Conservation (phyloP, 2,329 filamentous ascomycete genomes). For the Lecanicillium sp. region DNA sequence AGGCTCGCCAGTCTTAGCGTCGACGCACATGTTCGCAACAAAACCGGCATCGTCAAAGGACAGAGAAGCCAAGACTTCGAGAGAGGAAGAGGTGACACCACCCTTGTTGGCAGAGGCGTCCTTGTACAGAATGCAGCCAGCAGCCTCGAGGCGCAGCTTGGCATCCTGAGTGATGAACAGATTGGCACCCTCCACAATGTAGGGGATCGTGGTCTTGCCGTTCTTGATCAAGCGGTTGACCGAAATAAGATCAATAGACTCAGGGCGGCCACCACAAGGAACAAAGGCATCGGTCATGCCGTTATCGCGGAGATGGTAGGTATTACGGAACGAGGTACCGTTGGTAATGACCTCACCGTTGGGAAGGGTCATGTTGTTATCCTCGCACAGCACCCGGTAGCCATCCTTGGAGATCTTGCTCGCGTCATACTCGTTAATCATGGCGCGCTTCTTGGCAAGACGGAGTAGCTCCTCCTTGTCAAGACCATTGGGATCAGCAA, state of each 20-base stretch:
- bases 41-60: conserved; percentile 90
- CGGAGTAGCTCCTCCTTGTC: conserved; percentile 75
- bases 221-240: conserved; percentile 84
- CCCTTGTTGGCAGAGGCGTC: conserved; percentile 98
- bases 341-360: conserved; percentile 81
- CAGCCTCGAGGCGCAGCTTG: conserved; percentile 87
- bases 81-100: conserved; percentile 91
- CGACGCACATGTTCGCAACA: conserved; percentile 87
- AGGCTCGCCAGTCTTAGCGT: conserved; percentile 54
- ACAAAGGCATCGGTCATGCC: conserved; percentile 83
- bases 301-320: conserved; percentile 79
- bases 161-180: conserved; percentile 98
- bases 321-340: conserved; percentile 93
- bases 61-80: conserved; percentile 89
- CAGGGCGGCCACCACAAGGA: conserved; percentile 89
- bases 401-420: conserved; percentile 80
- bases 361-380: conserved; percentile 80
- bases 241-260: conserved; percentile 88
- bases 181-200: conserved; percentile 96
- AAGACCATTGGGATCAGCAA: conserved; percentile 86
- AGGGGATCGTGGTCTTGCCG: conserved; percentile 80
- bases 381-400: conserved; percentile 87
- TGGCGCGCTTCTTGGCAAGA: conserved; percentile 76
- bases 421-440: conserved; percentile 82
- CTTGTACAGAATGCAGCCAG: conserved; percentile 94